Evolutionary conservation across 441 rosid species (phyloP).

Genomic region (Hura crepitans): DNA sequence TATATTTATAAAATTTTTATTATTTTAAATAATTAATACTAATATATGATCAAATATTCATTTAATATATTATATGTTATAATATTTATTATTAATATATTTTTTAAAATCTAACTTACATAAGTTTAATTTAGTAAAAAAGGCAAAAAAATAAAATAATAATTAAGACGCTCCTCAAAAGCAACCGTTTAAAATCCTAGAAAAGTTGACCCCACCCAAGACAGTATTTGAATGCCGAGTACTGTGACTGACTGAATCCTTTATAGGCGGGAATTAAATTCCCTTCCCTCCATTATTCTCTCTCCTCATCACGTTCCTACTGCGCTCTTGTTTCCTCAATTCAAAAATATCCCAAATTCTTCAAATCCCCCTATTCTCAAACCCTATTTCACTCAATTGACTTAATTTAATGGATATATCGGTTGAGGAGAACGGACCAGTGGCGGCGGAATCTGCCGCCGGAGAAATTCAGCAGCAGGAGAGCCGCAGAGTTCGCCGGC

Average conservation of each 20-base stretch:
- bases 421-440: constrained; percentile 19
- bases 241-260: neutral
- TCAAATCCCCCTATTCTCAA: constrained; percentile 23
- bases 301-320: neutral
- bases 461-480: constrained; percentile 24
- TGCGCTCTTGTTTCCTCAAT: neutral
- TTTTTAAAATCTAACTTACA: too few species aligned
- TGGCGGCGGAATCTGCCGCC: neutral
- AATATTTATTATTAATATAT: too few species aligned
- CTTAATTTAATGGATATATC: constrained; percentile 31
- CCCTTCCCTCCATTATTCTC: constrained; percentile 38
- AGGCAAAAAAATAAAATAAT: too few species aligned
- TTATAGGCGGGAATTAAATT: constrained; percentile 38
- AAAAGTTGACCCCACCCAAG: too few species aligned
- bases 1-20: too few species aligned
- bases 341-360: neutral
- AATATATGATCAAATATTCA: too few species aligned
- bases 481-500: constrained; percentile 47
- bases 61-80: too few species aligned
- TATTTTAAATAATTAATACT: too few species aligned
- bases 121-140: too few species aligned
- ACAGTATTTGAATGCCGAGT: too few species aligned
- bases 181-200: too few species aligned
- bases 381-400: constrained; percentile 22
- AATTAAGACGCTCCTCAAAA: too few species aligned